These are phyloP conservation scores for Solanum sparsipilum DNA, from an alignment of 257 asterid genomes.

Conservation along the genomic window DNA sequence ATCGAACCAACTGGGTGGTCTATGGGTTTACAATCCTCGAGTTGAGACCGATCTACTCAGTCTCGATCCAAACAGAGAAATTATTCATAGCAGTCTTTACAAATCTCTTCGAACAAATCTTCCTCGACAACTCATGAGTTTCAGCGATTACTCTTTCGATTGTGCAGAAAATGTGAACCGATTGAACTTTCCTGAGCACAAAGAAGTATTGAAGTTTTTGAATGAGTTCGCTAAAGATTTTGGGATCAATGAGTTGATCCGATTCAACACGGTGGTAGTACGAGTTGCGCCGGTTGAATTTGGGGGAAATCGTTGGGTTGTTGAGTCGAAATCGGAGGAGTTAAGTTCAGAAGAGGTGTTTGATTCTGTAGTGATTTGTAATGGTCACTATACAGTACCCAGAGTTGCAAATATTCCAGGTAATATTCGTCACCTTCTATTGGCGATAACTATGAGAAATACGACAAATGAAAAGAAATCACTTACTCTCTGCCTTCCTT, in stretches of 20 bases:
- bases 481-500: too few relatives aligned
- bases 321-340: constrained; percentile 20
- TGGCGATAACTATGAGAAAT: too few relatives aligned
- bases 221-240: constrained; percentile 26
- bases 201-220: constrained; percentile 41
- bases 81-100: neutral
- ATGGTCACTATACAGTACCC: constrained; percentile 20
- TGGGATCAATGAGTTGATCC: constrained; percentile 30
- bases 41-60: constrained; percentile 46
- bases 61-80: constrained; percentile 23
- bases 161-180: neutral
- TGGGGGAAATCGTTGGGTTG: constrained; percentile 21
- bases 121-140: constrained; percentile 3
- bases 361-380: constrained; percentile 22
- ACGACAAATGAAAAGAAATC: too few relatives aligned
- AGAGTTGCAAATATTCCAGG: constrained; percentile 17
- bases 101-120: constrained; percentile 3
- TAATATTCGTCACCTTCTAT: too few relatives aligned
- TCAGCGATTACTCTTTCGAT: neutral
- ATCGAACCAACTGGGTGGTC: constrained; percentile 35
- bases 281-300: constrained; percentile 24
- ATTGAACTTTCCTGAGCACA: constrained; percentile 28
- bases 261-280: constrained; percentile 28
- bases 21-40: constrained; percentile 40
- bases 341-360: constrained; percentile 14